phyloP scores from a whole-genome alignment of 257 asterid genomes.

The Petunia secreta region DNA sequence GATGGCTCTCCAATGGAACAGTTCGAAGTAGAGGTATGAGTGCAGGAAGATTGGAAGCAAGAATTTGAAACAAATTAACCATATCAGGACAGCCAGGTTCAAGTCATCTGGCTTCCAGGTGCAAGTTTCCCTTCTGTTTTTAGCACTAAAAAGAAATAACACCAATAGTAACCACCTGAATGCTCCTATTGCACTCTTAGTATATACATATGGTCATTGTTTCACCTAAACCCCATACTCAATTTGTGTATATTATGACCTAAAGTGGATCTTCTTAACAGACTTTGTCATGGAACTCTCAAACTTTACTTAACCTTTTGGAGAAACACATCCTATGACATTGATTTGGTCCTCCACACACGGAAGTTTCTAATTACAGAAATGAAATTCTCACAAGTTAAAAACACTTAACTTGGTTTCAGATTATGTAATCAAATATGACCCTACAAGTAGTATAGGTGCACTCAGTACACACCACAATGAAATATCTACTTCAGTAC shows the following conservation, averaged over 20 bases:
- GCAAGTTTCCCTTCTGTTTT: neutral
- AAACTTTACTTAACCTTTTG: constrained; percentile 16
- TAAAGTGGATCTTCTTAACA: neutral
- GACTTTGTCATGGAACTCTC: neutral
- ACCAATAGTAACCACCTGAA: neutral
- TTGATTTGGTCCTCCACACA: constrained; percentile 15
- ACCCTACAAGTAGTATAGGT: neutral
- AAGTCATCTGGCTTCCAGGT: neutral
- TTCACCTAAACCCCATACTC: neutral
- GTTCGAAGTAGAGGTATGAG: neutral
- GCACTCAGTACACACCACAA: neutral
- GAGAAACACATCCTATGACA: neutral
- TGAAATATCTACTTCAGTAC: neutral
- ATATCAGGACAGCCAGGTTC: neutral
- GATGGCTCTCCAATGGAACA: neutral
- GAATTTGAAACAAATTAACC: neutral
- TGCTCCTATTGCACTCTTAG: neutral
- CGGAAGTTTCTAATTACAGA: neutral
- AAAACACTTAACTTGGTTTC: neutral
- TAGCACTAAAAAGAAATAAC: neutral
- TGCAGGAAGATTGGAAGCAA: neutral
- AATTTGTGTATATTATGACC: neutral
- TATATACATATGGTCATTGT: neutral
- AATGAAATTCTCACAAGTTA: neutral
- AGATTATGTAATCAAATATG: too few relatives aligned